These are phyloP conservation scores for Geranium brycei DNA, from an alignment of 345 rosid genomes.

Conservation along the genomic window DNA sequence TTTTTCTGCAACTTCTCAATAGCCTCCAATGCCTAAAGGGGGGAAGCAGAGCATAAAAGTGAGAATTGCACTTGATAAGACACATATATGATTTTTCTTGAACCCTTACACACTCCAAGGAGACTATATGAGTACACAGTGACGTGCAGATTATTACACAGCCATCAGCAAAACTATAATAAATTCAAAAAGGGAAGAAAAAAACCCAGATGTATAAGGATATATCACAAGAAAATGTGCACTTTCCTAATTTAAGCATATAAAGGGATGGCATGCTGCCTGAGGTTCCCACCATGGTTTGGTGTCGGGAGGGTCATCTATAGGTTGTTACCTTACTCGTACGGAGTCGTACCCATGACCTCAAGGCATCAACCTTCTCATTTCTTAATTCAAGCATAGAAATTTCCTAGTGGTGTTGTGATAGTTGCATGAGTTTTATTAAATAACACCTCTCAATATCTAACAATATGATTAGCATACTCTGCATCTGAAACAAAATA, in stretches of 20 bases:
- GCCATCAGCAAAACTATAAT: background rate
- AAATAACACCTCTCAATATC: background rate
- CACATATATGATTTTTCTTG: background rate
- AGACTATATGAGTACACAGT: too few species aligned
- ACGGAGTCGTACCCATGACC: too few species aligned
- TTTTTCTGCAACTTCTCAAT: constrained; percentile 89
- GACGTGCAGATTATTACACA: background rate
- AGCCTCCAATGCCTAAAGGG: constrained; percentile 81
- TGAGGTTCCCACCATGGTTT: too few species aligned
- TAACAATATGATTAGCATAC: background rate
- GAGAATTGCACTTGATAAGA: background rate
- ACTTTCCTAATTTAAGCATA: background rate
- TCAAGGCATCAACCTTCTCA: too few species aligned
- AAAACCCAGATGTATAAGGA: background rate
- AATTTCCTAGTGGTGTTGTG: too few species aligned
- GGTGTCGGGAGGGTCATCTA: too few species aligned
- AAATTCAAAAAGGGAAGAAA: background rate
- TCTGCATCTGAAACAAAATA: too few species aligned
- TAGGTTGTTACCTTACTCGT: too few species aligned
- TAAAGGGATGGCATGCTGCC: too few species aligned
- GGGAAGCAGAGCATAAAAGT: background rate
- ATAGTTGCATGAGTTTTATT: background rate
- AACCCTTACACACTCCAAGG: background rate
- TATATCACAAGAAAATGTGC: background rate
- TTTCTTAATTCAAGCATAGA: too few species aligned